A percentile compares a stretch with the other conserved stretches of the same genome.
Evolutionary conservation across 768 basidiomycete species (phyloP).

Genomic region (Hygrophoropsis aurantiaca): DNA sequence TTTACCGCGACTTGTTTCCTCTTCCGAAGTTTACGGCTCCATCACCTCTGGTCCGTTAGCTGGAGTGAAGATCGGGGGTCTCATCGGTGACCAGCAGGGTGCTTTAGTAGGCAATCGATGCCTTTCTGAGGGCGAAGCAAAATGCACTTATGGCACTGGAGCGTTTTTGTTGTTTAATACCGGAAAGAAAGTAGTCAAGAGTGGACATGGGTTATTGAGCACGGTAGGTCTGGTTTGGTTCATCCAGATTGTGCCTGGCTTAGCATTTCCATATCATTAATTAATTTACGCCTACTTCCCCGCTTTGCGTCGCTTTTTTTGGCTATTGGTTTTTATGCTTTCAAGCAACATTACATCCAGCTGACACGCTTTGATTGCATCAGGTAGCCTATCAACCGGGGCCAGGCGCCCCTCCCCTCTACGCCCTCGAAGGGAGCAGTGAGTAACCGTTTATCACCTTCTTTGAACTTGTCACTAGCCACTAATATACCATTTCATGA

Average conservation of each 20-base stretch:
- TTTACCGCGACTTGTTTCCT: slow-evolving; percentile 85
- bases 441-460: slow-evolving; percentile 35
- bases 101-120: slow-evolving; percentile 97
- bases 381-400: slow-evolving; percentile 94
- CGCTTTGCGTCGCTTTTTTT: background rate
- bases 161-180: slow-evolving; percentile 97
- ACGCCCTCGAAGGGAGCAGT: slow-evolving; percentile 95
- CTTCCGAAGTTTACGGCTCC: slow-evolving; percentile 88
- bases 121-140: slow-evolving; percentile 85
- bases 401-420: slow-evolving; percentile 72
- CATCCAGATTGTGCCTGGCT: too few relatives aligned
- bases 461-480: background rate
- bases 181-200: slow-evolving; percentile 81
- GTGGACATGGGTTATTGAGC: slow-evolving; percentile 82
- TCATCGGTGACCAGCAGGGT: slow-evolving; percentile 98
- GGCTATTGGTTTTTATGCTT: too few relatives aligned
- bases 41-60: slow-evolving; percentile 64
- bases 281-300: background rate
- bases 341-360: too few relatives aligned
- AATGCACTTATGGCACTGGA: slow-evolving; percentile 98
- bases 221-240: too few relatives aligned
- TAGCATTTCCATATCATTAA: background rate
- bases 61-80: slow-evolving; percentile 85
- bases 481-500: slow-evolving; percentile 3
- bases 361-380: too few relatives aligned